Conservation (phyloP, 2,329 filamentous ascomycete genomes). For the Cadophora sp. region DNA sequence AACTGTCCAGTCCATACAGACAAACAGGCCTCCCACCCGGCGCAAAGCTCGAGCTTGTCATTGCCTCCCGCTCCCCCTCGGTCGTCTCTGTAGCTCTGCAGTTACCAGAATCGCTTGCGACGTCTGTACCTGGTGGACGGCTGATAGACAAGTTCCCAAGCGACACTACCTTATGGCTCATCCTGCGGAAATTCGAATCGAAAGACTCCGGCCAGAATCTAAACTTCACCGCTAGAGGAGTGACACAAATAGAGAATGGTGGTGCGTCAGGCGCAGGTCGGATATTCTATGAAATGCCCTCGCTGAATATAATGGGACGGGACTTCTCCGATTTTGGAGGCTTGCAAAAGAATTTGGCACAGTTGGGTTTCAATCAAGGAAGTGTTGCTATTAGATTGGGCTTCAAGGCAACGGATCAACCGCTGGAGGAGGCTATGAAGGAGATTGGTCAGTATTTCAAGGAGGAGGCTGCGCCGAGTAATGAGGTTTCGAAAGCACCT, state of each 20-base stretch:
- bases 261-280: constrained; percentile 65
- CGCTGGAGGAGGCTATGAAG: constrained; percentile 83
- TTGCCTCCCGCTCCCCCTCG: constrained; percentile 83
- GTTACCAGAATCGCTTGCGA: constrained; percentile 74
- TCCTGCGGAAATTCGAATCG: constrained; percentile 89
- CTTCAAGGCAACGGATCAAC: constrained; percentile 78
- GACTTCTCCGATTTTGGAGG: constrained; percentile 80
- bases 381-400: constrained; percentile 79
- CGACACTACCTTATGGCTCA: constrained; percentile 86
- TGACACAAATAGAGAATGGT: constrained; percentile 66
- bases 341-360: constrained; percentile 86
- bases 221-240: constrained; percentile 85
- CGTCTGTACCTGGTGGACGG: constrained; percentile 67
- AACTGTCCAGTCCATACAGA: constrained; percentile 84
- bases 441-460: constrained; percentile 81
- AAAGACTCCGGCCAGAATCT: constrained; percentile 61
- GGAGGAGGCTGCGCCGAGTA: constrained; percentile 30
- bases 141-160: constrained; percentile 87
- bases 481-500: constrained; percentile 30
- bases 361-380: constrained; percentile 86
- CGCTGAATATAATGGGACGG: constrained; percentile 82
- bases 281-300: constrained; percentile 86
- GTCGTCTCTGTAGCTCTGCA: constrained; percentile 90
- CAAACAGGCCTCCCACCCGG: constrained; percentile 83
- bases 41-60: constrained; percentile 90